Percentiles rank a stretch among this genome's conserved stretches.
These are phyloP conservation scores for Tulasnella sp. DNA, from an alignment of 768 basidiomycete species.

Conservation along the genomic window DNA sequence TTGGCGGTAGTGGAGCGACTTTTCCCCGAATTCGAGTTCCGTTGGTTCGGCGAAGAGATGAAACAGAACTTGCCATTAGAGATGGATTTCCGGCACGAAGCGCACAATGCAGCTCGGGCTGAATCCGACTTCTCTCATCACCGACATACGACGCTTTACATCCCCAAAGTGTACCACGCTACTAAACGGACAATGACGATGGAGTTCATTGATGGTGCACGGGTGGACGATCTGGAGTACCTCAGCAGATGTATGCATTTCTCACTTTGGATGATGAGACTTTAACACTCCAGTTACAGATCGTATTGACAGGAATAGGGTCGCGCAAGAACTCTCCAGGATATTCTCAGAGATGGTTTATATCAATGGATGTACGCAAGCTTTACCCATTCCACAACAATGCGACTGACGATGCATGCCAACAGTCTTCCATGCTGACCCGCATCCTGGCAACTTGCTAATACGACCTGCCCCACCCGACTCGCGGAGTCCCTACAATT, in stretches of 20 bases:
- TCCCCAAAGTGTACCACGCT: constrained; percentile 64
- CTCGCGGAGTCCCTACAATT: constrained; percentile 79
- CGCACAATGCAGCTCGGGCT: constrained; percentile 65
- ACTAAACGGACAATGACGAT: constrained; percentile 80
- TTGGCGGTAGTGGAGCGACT: constrained; percentile 78
- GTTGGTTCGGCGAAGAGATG: constrained; percentile 93
- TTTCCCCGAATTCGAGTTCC: constrained; percentile 94
- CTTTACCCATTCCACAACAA: constrained; percentile 39
- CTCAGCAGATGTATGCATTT: neutral
- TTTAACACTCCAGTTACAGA: constrained; percentile 22
- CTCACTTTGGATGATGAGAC: neutral
- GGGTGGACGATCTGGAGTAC: constrained; percentile 15
- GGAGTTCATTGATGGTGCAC: constrained; percentile 56
- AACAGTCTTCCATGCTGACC: constrained; percentile 39
- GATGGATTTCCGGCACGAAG: constrained; percentile 91
- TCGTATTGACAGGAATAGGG: constrained; percentile 85
- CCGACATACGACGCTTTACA: constrained; percentile 64
- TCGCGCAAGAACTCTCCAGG: constrained; percentile 75
- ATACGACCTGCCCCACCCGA: constrained; percentile 57
- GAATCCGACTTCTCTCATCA: constrained; percentile 54
- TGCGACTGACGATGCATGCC: neutral
- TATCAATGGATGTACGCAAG: constrained; percentile 82
- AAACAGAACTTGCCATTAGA: constrained; percentile 74
- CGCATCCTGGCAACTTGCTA: constrained; percentile 62
- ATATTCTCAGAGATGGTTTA: constrained; percentile 97